Evolutionary conservation across 352 stramenopile species (phyloP).

Genomic region (Phytophthora sp.): DNA sequence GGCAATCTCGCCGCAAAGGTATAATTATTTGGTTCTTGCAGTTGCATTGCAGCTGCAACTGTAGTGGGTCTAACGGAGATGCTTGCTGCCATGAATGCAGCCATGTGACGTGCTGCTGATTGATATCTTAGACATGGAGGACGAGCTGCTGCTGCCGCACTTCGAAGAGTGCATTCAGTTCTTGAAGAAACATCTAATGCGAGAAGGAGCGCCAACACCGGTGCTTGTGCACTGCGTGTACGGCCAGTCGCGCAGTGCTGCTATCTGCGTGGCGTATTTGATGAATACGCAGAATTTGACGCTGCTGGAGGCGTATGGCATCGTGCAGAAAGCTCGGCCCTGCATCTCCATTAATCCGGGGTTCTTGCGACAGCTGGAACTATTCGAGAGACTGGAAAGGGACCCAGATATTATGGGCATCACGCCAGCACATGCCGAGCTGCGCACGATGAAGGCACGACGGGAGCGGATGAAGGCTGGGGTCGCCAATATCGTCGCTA

Average conservation of each 20-base stretch:
- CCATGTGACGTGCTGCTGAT: slow-evolving; percentile 50
- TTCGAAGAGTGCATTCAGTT: slow-evolving; percentile 63
- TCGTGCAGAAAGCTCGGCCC: slow-evolving; percentile 60
- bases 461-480: slow-evolving; percentile 43
- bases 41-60: background rate
- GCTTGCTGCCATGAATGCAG: slow-evolving; percentile 16
- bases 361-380: slow-evolving; percentile 71
- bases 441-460: slow-evolving; percentile 51
- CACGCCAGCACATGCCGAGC: slow-evolving; percentile 70
- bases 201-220: background rate
- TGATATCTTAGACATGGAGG: slow-evolving; percentile 80
- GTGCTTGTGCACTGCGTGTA: slow-evolving; percentile 84
- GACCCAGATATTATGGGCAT: slow-evolving; percentile 41
- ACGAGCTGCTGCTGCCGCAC: slow-evolving; percentile 69
- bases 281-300: slow-evolving; percentile 54
- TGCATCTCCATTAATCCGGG: slow-evolving; percentile 85
- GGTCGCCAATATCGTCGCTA: slow-evolving; percentile 29
- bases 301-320: slow-evolving; percentile 57
- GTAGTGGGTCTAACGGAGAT: background rate
- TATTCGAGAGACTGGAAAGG: slow-evolving; percentile 70
- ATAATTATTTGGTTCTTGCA: background rate
- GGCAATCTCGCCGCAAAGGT: slow-evolving; percentile 58
- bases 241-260: slow-evolving; percentile 76
- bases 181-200: slow-evolving; percentile 29
- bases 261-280: slow-evolving; percentile 77